Evolutionary conservation across 1,284 basidiomycete species (phyloP), one percentile per base, ranked within the genome.

Genomic region (Tilletia caries): DNA sequence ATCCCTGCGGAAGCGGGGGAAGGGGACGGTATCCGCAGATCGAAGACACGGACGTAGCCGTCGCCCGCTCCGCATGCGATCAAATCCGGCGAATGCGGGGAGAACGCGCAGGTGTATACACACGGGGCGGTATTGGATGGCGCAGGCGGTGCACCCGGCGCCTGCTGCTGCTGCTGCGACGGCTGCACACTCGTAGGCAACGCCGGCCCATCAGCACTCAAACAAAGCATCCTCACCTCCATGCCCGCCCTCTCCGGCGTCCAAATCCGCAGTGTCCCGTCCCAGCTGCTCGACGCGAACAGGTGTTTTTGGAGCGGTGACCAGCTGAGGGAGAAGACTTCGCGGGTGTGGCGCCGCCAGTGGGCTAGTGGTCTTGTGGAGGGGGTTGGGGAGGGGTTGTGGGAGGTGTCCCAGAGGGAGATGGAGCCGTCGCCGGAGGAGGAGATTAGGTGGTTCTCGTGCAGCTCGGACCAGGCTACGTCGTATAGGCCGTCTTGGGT

Each of bases 281-380:
- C 95, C 95, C 95, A 98, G 27, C 91, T 75, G n/a, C 69, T 70
- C 60, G 92, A 94, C 3, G 89, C 88, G 83, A 98, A 98, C 1
- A 89, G 87, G 71, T 93, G 90, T 83, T 98, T 98, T 76, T 91
- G 89, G 70, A 96, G 84, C 83, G 97, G 98, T 74, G 91, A 95
- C 95, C 95, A 98, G 83, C 98, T 93, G 13, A 97, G 88, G n/a
- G 91, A 91, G 85, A 93, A 95, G 5, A 94, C 92, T 82, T 98
- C 95, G 58, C 91, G 88, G 5, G 89, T 88, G 83, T 98, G 95
- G 84, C 98, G 95, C 75, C 92, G 90, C 95, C 95, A 98, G 66
- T 89, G 89, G 69, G 90, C 89, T 70, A 98, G 91, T 0, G 95
- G 95, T 23, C 58, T 25, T 29, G 58, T 62, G 58, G 15, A 15